Evolutionary conservation across 441 rosid species (phyloP).

Genomic region (Pelargonium fulgidum): DNA sequence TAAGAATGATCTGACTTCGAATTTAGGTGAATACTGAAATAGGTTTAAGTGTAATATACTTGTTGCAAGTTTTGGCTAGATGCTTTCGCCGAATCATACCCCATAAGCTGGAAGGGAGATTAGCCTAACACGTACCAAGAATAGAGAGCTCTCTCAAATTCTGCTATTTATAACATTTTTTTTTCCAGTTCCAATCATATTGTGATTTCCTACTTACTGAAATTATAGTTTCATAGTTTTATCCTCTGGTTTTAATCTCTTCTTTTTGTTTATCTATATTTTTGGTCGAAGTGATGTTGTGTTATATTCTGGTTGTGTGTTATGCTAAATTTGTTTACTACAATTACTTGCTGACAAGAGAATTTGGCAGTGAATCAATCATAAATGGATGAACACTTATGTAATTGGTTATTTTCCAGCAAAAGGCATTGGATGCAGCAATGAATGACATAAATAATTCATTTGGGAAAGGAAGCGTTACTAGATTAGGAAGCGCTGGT

Average conservation of each 20-base stretch:
- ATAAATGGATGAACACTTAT: background rate
- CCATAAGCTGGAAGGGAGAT: background rate
- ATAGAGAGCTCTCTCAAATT: background rate
- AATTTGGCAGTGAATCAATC: background rate
- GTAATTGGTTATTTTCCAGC: conserved; percentile 35
- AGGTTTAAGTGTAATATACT: background rate
- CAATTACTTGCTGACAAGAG: background rate
- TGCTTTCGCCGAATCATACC: background rate
- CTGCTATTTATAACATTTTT: background rate
- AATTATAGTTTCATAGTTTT: background rate
- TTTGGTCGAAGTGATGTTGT: too few species aligned
- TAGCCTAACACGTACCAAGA: background rate
- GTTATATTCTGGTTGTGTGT: background rate
- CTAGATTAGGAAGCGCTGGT: conserved; percentile 90
- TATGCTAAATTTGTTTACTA: background rate
- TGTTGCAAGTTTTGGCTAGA: background rate
- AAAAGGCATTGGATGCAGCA: conserved; percentile 91
- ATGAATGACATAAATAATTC: conserved; percentile 82
- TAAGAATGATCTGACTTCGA: background rate
- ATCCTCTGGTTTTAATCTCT: too few species aligned
- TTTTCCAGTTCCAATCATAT: background rate
- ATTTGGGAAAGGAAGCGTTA: conserved; percentile 92
- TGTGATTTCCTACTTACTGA: background rate
- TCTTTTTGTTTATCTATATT: background rate
- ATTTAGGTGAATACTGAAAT: background rate